Percentiles rank a stretch among this genome's conserved stretches.
Conservation (phyloP, 306 rosid genomes). For the Dicorynia guianensis region DNA sequence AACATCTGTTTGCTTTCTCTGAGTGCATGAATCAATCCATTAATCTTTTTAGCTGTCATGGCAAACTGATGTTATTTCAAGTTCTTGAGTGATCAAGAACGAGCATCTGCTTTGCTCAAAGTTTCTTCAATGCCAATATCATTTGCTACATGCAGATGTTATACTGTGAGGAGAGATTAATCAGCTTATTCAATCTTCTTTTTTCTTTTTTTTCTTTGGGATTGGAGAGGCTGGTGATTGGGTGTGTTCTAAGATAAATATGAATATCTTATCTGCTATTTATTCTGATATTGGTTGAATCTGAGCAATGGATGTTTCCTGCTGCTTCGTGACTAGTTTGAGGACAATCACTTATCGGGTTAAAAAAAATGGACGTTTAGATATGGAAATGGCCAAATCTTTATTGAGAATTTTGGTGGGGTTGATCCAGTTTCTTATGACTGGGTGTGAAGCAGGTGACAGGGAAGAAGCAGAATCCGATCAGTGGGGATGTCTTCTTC, state of each 20-base stretch:
- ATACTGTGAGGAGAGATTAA: background rate
- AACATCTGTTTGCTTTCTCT: background rate
- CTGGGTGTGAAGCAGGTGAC: too few relatives aligned
- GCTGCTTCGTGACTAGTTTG: too few relatives aligned
- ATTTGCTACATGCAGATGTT: background rate
- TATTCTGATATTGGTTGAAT: background rate
- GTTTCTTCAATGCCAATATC: background rate
- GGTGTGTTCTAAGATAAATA: background rate
- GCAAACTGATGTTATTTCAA: background rate
- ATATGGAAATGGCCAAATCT: too few relatives aligned
- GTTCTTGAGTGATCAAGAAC: constrained; percentile 15
- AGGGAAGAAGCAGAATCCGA: background rate
- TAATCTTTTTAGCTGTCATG: background rate
- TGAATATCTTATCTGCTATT: background rate
- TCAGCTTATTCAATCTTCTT: background rate
- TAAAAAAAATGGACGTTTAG: too few relatives aligned
- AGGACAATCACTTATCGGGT: too few relatives aligned
- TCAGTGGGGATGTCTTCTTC: constrained; percentile 55
- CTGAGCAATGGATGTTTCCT: too few relatives aligned
- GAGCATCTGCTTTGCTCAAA: background rate
- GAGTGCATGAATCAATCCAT: background rate
- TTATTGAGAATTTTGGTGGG: background rate
- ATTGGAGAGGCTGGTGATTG: background rate
- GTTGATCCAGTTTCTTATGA: background rate
- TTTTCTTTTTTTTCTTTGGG: background rate